Evolutionary conservation across 805 yeast genomes (phyloP), one percentile per base, ranked within the genome.

Genomic region (Candida saitoana): DNA sequence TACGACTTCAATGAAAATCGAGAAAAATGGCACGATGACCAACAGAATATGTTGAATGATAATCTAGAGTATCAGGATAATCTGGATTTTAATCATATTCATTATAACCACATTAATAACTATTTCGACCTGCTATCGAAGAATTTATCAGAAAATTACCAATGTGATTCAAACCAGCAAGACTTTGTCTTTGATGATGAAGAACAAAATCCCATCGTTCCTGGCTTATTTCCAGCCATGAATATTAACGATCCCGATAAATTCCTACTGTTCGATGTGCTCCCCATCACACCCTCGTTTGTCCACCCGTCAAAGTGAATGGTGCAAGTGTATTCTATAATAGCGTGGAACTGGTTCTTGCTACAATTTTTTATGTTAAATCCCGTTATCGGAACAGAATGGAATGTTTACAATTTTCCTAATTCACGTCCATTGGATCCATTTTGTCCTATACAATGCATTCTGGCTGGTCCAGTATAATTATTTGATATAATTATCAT

Each of bases 191-290:
- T 29, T 29, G 32, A 29, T 29, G 32, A 29, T 12, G 11, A 38
- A 15, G 46, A 44, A 5, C 32, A n/a, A n/a, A 60, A 66, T 36
- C 65, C 63, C 3, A 51, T 65, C 3, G 65, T 49, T 2, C 72
- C 71, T 0, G 70, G 67, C 2, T 51, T 67, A 5, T 67, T 67
- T 43, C 73, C 73, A 3, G 41, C 45, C 16, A 52, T 65, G 67
- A 52, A 58, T 35, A 34, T 51, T 30, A 40, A 46, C 27, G 62
- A 60, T 43, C 48, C 43, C 18, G 43, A 38, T 11, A 53, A 56
- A 45, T 64, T 65, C 38, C 50, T 56, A 47, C 51, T 45, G 27
- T 49, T 60, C 22, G 56, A 56, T 25, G 41, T 43, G 36, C 49
- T 67, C 11, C 66, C 69, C 1, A 44, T 62, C 17, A 52, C 51